Evolutionary conservation across 352 stramenopile species (phyloP).

Genomic region (Sclerospora graminicola): DNA sequence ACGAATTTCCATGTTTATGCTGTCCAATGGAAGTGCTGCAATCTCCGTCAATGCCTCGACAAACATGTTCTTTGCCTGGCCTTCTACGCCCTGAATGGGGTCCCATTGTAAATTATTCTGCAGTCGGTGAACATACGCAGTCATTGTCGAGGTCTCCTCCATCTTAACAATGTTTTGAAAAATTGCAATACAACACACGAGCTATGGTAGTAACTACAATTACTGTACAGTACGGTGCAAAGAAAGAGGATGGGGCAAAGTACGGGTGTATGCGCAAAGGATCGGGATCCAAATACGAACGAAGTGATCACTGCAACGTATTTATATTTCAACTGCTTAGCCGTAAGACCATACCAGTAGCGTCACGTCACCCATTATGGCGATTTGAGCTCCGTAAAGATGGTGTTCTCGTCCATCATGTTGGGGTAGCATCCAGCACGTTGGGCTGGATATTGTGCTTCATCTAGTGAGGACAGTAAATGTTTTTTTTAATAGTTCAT

Average conservation of each 20-base stretch:
- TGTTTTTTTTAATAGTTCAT: conserved; percentile 31
- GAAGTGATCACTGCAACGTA: conserved; percentile 35
- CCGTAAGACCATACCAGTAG: conserved; percentile 29
- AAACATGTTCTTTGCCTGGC: conserved; percentile 34
- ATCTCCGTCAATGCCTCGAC: conserved; percentile 66
- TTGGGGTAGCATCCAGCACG: conserved; percentile 35
- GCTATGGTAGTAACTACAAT: too few species aligned
- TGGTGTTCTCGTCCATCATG: conserved; percentile 50
- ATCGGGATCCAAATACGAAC: conserved; percentile 24
- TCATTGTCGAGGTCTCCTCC: conserved; percentile 14
- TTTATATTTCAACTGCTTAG: conserved; percentile 56
- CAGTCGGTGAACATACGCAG: conserved; percentile 17
- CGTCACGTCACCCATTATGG: conserved; percentile 37
- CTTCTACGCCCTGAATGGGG: conserved; percentile 9
- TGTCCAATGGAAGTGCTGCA: conserved; percentile 51
- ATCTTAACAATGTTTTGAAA: conserved; percentile 3
- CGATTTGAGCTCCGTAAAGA: conserved; percentile 60
- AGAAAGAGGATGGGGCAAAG: conserved; percentile 4
- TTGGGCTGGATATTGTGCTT: conserved; percentile 35
- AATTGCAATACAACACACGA: too few species aligned
- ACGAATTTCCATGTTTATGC: conserved; percentile 63
- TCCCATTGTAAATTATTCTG: conserved; percentile 31
- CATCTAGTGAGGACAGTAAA: conserved; percentile 32
- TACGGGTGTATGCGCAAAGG: conserved; percentile 14
- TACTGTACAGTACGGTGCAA: too few species aligned